Evolutionary conservation across 108 stramenopile genomes (phyloP).

Genomic region (Hondaea fermentalgiana): DNA sequence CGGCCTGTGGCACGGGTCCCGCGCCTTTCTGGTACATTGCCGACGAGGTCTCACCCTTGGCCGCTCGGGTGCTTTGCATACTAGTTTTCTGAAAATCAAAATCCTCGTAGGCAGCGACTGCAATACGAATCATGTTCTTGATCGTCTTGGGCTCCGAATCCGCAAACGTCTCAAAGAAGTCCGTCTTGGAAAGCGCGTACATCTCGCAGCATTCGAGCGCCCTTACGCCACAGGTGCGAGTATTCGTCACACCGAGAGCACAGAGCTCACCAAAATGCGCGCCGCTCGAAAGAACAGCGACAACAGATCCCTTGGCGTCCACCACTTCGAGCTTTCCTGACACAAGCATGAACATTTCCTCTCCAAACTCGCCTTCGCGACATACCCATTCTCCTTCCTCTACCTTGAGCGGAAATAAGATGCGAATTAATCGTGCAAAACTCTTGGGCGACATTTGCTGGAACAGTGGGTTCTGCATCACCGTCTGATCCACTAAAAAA

Average conservation of each 20-base stretch:
- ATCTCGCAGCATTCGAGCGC: neutral
- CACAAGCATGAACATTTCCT: conserved; percentile 19
- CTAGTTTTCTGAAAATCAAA: neutral
- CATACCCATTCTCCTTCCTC: neutral
- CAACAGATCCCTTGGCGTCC: neutral
- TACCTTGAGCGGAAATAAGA: conserved; percentile 10
- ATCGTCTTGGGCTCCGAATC: neutral
- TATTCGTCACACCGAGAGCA: neutral
- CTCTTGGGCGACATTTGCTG: neutral
- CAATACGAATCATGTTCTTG: neutral
- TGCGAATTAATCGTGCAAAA: neutral
- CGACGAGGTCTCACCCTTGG: too few species aligned
- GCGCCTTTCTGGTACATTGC: too few species aligned
- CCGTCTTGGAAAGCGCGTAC: conserved; percentile 5
- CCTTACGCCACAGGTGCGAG: neutral
- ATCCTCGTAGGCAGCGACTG: neutral
- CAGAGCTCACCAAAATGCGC: conserved; percentile 30
- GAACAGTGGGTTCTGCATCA: conserved; percentile 19
- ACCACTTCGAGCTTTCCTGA: neutral
- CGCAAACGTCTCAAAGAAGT: neutral
- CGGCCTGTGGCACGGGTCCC: too few species aligned
- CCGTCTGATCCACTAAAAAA: conserved; percentile 10
- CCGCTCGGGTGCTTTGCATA: too few species aligned
- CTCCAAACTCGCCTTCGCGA: neutral
- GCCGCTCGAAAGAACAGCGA: neutral